Conservation (phyloP, 257 asterid genomes). For the Rubia yunnanensis region DNA sequence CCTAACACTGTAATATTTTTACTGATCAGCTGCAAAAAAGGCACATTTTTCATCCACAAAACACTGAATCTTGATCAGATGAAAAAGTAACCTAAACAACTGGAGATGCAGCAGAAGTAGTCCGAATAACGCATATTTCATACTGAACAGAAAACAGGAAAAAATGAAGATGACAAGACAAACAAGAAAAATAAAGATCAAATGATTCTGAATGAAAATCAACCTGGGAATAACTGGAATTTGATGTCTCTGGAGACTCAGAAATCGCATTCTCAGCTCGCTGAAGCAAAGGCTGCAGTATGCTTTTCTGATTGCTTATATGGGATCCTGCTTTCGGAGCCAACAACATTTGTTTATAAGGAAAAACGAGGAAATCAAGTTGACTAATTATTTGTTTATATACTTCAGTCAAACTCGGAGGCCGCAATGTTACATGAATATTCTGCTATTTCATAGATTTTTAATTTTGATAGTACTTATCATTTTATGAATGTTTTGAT, state of each 20-base stretch:
- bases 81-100: not conserved
- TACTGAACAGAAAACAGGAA: not conserved
- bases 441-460: not conserved
- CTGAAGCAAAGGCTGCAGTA: not conserved
- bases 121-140: not conserved
- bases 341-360: not conserved
- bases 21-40: not conserved
- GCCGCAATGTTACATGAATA: not conserved
- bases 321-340: not conserved
- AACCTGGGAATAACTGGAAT: conserved; percentile 24
- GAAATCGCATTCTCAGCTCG: conserved; percentile 14
- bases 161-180: not conserved
- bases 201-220: conserved; percentile 10
- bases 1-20: conserved; percentile 14
- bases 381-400: not conserved
- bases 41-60: not conserved
- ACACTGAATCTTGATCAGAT: not conserved
- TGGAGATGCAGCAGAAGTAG: not conserved
- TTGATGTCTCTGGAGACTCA: conserved; percentile 14
- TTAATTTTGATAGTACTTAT: not conserved
- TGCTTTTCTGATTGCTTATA: not conserved
- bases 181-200: not conserved
- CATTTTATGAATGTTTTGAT: no score
- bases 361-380: not conserved
- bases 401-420: not conserved